Conservation (phyloP, 2,329 filamentous ascomycete genomes). For the Xenoacremonium recifei region DNA sequence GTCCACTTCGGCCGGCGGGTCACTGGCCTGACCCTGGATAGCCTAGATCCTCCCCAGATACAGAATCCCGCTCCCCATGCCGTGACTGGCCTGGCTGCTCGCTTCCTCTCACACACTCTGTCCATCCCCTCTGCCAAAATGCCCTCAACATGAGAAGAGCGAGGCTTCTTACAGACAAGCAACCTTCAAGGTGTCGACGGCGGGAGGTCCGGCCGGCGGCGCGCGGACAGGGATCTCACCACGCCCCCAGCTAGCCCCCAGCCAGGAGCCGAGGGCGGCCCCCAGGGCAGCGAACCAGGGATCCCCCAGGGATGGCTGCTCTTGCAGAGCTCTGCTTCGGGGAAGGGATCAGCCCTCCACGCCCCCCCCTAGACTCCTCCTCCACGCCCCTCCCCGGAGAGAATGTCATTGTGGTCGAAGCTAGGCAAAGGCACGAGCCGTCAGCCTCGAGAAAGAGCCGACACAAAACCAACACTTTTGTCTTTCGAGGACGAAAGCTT, state of each 20-base stretch:
- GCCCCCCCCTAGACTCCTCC: too few species aligned
- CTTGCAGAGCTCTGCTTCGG: too few species aligned
- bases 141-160: background rate
- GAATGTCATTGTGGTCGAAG: conserved; percentile 13
- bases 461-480: background rate
- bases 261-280: conserved; percentile 11
- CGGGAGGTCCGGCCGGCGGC: conserved; percentile 22
- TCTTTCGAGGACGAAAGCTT: background rate
- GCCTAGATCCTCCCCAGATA: conserved; percentile 26
- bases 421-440: conserved; percentile 1
- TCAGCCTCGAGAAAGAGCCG: conserved; percentile 16
- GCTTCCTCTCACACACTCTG: background rate
- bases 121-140: background rate
- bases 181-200: conserved; percentile 5
- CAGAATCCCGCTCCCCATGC: conserved; percentile 16
- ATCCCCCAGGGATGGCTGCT: too few species aligned
- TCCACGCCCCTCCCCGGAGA: too few species aligned
- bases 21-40: conserved; percentile 16
- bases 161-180: conserved; percentile 6
- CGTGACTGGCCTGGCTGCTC: conserved; percentile 4
- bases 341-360: too few species aligned
- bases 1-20: conserved; percentile 22
- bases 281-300: conserved; percentile 18
- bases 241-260: conserved; percentile 17
- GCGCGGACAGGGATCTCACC: conserved; percentile 19